Evolutionary conservation across 1,139 yeast species (phyloP).

Genomic region (Saccharomycopsis hybrid): DNA sequence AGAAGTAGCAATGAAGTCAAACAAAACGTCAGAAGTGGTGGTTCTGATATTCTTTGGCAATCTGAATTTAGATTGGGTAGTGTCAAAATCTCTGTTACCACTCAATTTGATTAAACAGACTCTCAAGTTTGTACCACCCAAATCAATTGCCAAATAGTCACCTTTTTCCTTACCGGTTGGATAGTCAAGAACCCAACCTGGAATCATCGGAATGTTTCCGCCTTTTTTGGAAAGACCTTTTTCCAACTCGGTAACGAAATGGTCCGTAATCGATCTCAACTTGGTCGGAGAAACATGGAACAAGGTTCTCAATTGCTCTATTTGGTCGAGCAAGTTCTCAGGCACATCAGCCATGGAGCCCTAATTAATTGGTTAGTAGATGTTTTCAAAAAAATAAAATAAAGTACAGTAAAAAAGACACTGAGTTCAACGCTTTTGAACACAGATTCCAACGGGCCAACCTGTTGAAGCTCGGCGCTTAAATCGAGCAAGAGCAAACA

Average conservation of each 20-base stretch:
- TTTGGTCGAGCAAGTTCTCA: conserved; percentile 51
- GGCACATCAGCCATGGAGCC: conserved; percentile 77
- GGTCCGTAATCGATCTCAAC: conserved; percentile 60
- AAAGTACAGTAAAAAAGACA: too few species aligned
- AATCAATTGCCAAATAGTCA: conserved; percentile 83
- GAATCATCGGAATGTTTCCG: conserved; percentile 92
- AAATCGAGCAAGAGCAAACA: too few species aligned
- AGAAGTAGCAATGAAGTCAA: conserved; percentile 81
- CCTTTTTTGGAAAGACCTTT: conserved; percentile 72
- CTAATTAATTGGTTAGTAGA: conserved; percentile 24
- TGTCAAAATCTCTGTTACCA: conserved; percentile 75
- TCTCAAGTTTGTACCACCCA: conserved; percentile 93
- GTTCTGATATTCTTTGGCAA: conserved; percentile 74
- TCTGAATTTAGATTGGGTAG: conserved; percentile 74
- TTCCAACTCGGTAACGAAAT: conserved; percentile 64
- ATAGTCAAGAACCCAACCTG: conserved; percentile 91
- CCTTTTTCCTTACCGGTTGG: conserved; percentile 92
- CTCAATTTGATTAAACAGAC: conserved; percentile 78
- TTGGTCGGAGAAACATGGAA: conserved; percentile 58
- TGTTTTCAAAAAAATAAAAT: too few species aligned
- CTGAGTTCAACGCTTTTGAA: too few species aligned
- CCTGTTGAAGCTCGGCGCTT: too few species aligned
- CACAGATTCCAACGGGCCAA: too few species aligned
- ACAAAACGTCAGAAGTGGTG: conserved; percentile 69
- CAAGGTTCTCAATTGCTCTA: conserved; percentile 51